Conservation (phyloP, 257 asterid genomes). For the Solanum sparsipilum region DNA sequence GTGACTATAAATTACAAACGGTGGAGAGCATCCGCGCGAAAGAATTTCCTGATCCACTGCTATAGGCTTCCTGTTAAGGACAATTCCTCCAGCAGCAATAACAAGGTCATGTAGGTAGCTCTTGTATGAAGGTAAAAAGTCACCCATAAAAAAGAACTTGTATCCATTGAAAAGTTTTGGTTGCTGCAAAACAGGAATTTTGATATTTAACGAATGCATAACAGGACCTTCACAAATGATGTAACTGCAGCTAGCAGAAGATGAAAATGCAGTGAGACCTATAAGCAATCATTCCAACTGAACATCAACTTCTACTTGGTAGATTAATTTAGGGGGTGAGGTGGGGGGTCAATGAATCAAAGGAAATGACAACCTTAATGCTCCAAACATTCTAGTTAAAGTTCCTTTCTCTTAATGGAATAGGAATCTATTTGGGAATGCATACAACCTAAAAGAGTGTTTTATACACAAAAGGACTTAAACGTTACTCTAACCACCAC, state of each 20-base stretch:
- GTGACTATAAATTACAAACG: slow-evolving; percentile 44
- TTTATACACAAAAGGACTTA: neutral
- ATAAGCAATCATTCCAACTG: neutral
- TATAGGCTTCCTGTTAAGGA: slow-evolving; percentile 70
- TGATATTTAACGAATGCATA: neutral
- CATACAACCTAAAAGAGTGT: neutral
- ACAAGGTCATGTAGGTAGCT: slow-evolving; percentile 76
- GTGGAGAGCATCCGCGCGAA: slow-evolving; percentile 8
- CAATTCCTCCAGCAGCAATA: slow-evolving; percentile 74
- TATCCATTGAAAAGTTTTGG: slow-evolving; percentile 66
- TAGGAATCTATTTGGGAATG: neutral
- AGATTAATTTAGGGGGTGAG: neutral
- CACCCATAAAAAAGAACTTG: slow-evolving; percentile 61
- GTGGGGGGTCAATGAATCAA: neutral
- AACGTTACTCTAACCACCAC: neutral
- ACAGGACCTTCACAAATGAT: neutral
- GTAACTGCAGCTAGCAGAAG: neutral
- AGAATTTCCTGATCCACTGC: slow-evolving; percentile 17
- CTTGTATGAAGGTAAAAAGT: slow-evolving; percentile 54
- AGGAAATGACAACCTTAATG: neutral
- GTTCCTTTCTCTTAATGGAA: neutral
- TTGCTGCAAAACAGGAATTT: slow-evolving; percentile 38
- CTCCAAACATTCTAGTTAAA: neutral
- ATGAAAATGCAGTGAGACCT: neutral
- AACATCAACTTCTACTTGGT: neutral